Conservation (phyloP, 768 basidiomycete species). For the Chalciporus chontae region DNA sequence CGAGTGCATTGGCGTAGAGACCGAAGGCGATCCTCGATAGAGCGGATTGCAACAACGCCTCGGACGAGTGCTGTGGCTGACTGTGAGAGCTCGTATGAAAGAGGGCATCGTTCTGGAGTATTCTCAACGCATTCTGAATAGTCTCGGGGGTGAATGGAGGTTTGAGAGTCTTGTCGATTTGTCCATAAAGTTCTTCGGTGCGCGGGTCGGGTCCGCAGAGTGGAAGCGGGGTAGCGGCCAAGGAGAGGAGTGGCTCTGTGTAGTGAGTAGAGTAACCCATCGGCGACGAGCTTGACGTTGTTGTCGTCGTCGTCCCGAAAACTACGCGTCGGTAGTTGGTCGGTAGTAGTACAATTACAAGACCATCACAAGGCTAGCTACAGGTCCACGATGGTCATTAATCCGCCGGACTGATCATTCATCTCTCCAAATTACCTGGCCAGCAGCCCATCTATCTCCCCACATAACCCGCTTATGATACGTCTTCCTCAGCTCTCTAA, state of each 20-base stretch:
- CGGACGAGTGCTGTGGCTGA: conserved; percentile 4
- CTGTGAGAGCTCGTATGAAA: neutral
- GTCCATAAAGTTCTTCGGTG: conserved; percentile 9
- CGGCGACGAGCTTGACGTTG: conserved; percentile 13
- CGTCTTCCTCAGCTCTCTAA: conserved; percentile 81
- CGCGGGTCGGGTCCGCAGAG: conserved; percentile 7
- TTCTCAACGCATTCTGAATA: conserved; percentile 13
- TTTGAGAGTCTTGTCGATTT: conserved; percentile 18
- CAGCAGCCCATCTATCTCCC: conserved; percentile 82
- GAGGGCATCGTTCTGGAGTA: conserved; percentile 13
- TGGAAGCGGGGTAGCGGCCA: conserved; percentile 11
- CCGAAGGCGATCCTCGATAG: conserved; percentile 49
- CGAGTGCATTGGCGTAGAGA: conserved; percentile 63
- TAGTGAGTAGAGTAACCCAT: conserved; percentile 27
- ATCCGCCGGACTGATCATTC: conserved; percentile 36
- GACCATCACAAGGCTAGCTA: neutral
- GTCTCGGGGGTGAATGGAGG: conserved; percentile 19
- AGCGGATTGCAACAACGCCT: conserved; percentile 33
- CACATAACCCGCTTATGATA: conserved; percentile 93
- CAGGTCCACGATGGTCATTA: no score
- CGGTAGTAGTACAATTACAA: neutral
- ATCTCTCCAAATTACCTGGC: conserved; percentile 84
- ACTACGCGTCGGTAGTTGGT: neutral
- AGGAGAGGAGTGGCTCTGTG: conserved; percentile 20
- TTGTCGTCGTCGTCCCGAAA: no score